Evolutionary conservation across 1,284 basidiomycete species (phyloP).

Genomic region (Fistulinella staudtii): DNA sequence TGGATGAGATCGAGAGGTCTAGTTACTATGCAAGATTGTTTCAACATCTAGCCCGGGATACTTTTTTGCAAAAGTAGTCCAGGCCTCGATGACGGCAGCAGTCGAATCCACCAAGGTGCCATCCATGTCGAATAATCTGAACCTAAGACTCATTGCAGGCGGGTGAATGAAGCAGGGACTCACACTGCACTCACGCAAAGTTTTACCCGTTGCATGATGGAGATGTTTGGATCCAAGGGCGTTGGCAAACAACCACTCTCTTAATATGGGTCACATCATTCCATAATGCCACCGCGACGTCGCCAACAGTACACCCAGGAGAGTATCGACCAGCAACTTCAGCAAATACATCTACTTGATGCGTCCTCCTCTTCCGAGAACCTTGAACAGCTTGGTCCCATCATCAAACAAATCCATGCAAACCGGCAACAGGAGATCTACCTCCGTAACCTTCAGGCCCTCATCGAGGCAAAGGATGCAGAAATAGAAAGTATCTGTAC

Average conservation of each 20-base stretch:
- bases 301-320: constrained; percentile 74
- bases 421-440: constrained; percentile 90
- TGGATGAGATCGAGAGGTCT: constrained; percentile 1
- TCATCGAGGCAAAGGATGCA: constrained; percentile 90
- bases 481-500: constrained; percentile 97
- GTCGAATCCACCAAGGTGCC: constrained; percentile 75
- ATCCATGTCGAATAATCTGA: constrained; percentile 75
- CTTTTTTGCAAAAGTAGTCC: constrained; percentile 59
- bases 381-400: constrained; percentile 87
- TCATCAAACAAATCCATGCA: constrained; percentile 91
- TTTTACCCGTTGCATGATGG: constrained; percentile 44
- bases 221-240: constrained; percentile 26
- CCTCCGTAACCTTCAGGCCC: constrained; percentile 78
- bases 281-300: constrained; percentile 66
- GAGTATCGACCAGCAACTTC: constrained; percentile 77
- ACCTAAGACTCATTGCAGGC: constrained; percentile 8
- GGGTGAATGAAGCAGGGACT: constrained; percentile 17
- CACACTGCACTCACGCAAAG: constrained; percentile 56
- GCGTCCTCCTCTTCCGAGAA: constrained; percentile 85
- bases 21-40: constrained; percentile 58
- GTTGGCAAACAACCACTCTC: constrained; percentile 28
- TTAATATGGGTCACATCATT: constrained; percentile 13
- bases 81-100: constrained; percentile 69
- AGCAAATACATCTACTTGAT: constrained; percentile 84
- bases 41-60: constrained; percentile 63